These are phyloP conservation scores for Clitoria ternatea DNA, from an alignment of 306 rosid species.

Conservation along the genomic window DNA sequence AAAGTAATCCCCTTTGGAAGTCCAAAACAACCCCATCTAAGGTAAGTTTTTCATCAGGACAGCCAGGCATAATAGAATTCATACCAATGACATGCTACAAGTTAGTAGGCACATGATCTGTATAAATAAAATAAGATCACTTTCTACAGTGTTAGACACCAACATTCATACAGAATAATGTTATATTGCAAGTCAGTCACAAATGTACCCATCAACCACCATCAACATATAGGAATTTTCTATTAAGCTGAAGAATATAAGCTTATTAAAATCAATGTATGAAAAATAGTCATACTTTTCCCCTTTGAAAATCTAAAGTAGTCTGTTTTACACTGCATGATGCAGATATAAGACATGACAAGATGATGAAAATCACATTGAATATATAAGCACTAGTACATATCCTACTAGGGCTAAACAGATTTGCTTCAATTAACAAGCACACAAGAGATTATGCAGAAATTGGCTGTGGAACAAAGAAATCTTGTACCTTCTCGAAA, in stretches of 20 bases:
- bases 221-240: background rate
- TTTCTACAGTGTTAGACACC: too few relatives aligned
- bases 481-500: conserved; percentile 68
- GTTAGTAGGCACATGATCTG: background rate
- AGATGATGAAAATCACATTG: background rate
- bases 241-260: background rate
- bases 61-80: background rate
- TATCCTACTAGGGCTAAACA: background rate
- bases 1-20: background rate
- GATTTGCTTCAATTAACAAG: background rate
- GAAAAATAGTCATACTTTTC: background rate
- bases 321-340: background rate
- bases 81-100: background rate
- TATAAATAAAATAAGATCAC: too few relatives aligned
- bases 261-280: background rate
- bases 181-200: background rate
- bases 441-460: background rate
- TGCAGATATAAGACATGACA: background rate
- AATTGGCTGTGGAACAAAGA: background rate
- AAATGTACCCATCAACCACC: background rate
- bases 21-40: background rate
- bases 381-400: background rate
- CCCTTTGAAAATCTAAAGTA: background rate
- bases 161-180: too few relatives aligned
- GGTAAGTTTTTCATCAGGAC: background rate